Conservation (phyloP, 257 asterid genomes). For the Rhazya stricta region DNA sequence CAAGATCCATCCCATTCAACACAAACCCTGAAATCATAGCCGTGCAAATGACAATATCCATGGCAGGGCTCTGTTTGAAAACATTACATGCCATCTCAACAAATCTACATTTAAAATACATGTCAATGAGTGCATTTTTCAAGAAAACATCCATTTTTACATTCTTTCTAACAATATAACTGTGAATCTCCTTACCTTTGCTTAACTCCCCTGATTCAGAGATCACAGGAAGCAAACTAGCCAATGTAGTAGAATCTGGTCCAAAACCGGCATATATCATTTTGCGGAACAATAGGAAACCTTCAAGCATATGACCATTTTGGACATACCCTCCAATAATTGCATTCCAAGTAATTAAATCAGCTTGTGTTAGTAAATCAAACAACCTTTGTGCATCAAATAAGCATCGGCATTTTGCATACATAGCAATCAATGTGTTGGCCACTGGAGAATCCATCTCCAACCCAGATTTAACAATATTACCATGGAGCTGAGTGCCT, state of each 20-base stretch:
- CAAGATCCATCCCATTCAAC: conserved; percentile 63
- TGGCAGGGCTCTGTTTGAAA: conserved; percentile 39
- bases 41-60: conserved; percentile 69
- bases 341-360: conserved; percentile 65
- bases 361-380: conserved; percentile 35
- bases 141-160: conserved; percentile 58
- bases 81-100: conserved; percentile 53
- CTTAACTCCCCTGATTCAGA: conserved; percentile 34
- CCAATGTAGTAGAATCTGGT: conserved; percentile 74
- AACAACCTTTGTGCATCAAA: conserved; percentile 56
- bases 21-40: conserved; percentile 81
- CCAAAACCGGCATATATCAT: conserved; percentile 45
- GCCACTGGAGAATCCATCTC: conserved; percentile 57
- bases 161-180: conserved; percentile 52
- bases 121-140: conserved; percentile 76
- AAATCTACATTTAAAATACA: conserved; percentile 73
- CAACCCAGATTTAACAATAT: conserved; percentile 50
- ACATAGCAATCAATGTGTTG: conserved; percentile 72
- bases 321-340: conserved; percentile 83
- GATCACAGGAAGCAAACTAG: conserved; percentile 71
- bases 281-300: conserved; percentile 40
- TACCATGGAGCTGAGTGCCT: conserved; percentile 66
- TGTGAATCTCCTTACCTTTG: conserved; percentile 67
- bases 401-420: conserved; percentile 55
- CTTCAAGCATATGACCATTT: conserved; percentile 59